Conservation (phyloP, 1,284 basidiomycete species). For the Ceratobasidium sp. region DNA sequence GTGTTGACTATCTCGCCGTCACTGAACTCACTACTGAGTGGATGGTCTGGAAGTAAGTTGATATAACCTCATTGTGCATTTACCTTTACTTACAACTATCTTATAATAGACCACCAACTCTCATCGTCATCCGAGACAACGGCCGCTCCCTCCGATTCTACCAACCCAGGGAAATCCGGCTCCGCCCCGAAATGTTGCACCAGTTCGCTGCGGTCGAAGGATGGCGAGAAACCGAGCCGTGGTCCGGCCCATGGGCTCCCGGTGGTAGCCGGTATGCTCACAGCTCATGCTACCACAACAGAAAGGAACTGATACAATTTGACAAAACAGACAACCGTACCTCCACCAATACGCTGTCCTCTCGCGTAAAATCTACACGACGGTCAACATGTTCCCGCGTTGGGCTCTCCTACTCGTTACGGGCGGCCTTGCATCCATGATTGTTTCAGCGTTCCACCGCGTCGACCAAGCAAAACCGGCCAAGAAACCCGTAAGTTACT, state of each 20-base stretch:
- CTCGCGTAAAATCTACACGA: conserved; percentile 68
- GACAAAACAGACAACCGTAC: conserved; percentile 70
- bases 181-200: conserved; percentile 71
- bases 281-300: conserved; percentile 21
- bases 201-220: conserved; percentile 73
- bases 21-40: conserved; percentile 84
- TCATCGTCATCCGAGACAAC: conserved; percentile 75
- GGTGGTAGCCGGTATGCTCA: conserved; percentile 75
- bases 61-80: conserved; percentile 1
- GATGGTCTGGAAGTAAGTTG: conserved; percentile 79
- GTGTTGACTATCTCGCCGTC: conserved; percentile 85
- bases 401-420: conserved; percentile 73
- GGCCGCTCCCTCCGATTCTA: conserved; percentile 82
- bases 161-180: conserved; percentile 70
- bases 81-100: conserved; percentile 38
- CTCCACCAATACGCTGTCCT: conserved; percentile 71
- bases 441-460: conserved; percentile 31
- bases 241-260: conserved; percentile 74
- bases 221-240: conserved; percentile 72
- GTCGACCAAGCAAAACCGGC: neutral
- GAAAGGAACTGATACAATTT: conserved; percentile 37
- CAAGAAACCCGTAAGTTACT: conserved; percentile 20
- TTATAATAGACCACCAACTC: conserved; percentile 71
- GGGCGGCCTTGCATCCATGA: conserved; percentile 67
- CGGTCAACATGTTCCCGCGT: conserved; percentile 66